These are phyloP conservation scores for Fusarium subglutinans DNA, from an alignment of 2,329 filamentous ascomycete species.

Conservation along the genomic window DNA sequence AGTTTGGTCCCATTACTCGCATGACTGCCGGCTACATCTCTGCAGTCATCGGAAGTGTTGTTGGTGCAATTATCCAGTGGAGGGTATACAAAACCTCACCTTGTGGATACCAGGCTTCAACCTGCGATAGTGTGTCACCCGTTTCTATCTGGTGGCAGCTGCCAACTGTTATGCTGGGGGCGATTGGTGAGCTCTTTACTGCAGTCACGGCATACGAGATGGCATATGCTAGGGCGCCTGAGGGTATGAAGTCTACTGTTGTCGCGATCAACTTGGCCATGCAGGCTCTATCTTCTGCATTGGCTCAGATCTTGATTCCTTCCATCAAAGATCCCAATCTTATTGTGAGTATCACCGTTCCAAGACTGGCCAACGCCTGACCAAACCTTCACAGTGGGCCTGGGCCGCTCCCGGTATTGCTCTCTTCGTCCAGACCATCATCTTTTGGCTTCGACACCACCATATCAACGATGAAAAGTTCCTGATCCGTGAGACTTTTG, in stretches of 20 bases:
- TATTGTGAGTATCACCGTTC: background rate
- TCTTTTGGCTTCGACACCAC: background rate
- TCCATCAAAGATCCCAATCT: conserved; percentile 47
- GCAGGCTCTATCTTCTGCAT: conserved; percentile 58
- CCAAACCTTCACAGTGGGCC: background rate
- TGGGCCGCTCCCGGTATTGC: background rate
- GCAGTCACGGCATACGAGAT: conserved; percentile 44
- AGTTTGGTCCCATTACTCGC: conserved; percentile 66
- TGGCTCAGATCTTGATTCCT: conserved; percentile 49
- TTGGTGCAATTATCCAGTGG: background rate
- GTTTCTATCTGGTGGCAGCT: background rate
- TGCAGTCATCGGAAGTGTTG: conserved; percentile 48
- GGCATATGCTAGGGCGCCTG: conserved; percentile 60
- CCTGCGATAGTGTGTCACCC: background rate
- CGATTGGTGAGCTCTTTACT: conserved; percentile 38
- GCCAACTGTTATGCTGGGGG: background rate
- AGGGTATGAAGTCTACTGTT: conserved; percentile 62
- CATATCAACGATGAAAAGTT: background rate
- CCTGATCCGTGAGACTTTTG: background rate
- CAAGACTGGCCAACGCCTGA: background rate
- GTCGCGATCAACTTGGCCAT: conserved; percentile 59
- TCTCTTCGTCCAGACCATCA: background rate
- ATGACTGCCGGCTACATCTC: conserved; percentile 65
- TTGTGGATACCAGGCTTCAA: background rate
- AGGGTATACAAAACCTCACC: background rate